phyloP scores from a whole-genome alignment of 345 rosid species.

The Populus ilicifolia region DNA sequence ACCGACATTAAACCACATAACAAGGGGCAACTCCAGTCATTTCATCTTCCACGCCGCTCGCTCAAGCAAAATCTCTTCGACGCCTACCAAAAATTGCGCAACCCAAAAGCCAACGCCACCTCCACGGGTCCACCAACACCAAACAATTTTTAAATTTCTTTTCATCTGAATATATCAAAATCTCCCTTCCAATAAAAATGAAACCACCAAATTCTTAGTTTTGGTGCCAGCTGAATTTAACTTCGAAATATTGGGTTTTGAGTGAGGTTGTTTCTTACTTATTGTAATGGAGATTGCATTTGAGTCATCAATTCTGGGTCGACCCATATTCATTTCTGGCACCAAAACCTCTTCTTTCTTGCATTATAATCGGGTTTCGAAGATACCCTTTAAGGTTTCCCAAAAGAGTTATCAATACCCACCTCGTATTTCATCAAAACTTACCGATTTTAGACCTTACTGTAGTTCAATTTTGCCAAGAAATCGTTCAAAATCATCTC shows the following conservation, averaged over 20 bases:
- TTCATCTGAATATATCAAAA: neutral
- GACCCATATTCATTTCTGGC: slow-evolving; percentile 32
- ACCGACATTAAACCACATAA: no score
- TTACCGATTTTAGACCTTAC: slow-evolving; percentile 10
- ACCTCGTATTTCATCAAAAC: slow-evolving; percentile 20
- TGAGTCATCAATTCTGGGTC: slow-evolving; percentile 45
- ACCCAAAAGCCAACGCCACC: neutral
- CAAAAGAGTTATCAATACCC: slow-evolving; percentile 24
- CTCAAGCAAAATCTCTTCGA: neutral
- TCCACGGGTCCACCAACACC: neutral
- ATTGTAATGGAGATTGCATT: slow-evolving; percentile 39
- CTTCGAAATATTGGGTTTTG: neutral
- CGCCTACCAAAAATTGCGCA: neutral
- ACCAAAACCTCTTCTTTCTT: slow-evolving; percentile 24
- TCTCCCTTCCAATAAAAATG: neutral
- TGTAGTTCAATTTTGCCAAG: slow-evolving; percentile 13
- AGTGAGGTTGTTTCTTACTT: neutral
- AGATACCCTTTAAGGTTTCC: slow-evolving; percentile 27
- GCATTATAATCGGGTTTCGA: slow-evolving; percentile 31
- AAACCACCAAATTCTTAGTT: no score
- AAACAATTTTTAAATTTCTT: neutral
- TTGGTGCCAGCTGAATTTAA: no score
- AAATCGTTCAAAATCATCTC: slow-evolving; percentile 21
- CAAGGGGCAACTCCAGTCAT: neutral
- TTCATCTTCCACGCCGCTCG: neutral